A percentile compares a stretch with the other conserved stretches of the same genome.
Evolutionary conservation across 1,139 yeast species (phyloP).

Genomic region (Taphrina flavorubra): DNA sequence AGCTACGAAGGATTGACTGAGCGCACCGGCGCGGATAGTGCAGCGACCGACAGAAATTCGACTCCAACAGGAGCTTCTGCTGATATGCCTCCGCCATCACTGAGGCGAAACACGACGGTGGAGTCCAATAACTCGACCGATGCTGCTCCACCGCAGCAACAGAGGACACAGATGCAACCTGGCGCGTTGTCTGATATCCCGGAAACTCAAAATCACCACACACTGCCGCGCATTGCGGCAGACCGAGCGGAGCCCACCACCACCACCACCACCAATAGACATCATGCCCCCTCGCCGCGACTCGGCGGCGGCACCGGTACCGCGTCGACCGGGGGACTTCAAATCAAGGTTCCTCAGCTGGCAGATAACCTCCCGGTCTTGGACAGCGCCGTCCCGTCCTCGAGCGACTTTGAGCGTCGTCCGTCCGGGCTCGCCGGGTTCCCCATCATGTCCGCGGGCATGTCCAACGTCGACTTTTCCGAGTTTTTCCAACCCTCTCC

Average conservation of each 20-base stretch:
- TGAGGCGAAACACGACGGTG: not conserved
- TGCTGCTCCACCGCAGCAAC: not conserved
- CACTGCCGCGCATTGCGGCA: constrained; percentile 6
- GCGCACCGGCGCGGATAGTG: not conserved
- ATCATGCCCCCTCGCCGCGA: constrained; percentile 12
- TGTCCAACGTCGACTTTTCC: constrained; percentile 33
- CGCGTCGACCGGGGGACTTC: constrained; percentile 21
- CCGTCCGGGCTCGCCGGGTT: constrained; percentile 11
- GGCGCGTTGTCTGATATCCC: not conserved
- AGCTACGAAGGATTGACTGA: constrained; percentile 35
- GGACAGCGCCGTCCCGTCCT: constrained; percentile 19
- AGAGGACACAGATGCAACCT: constrained; percentile 8
- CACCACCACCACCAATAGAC: constrained; percentile 15
- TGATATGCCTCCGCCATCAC: constrained; percentile 13
- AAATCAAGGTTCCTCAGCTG: constrained; percentile 26
- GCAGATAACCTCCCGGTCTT: constrained; percentile 22
- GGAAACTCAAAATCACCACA: not conserved
- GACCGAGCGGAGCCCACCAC: constrained; percentile 15
- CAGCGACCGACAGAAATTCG: not conserved
- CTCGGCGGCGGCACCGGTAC: not conserved
- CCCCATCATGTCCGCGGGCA: constrained; percentile 17
- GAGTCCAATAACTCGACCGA: constrained; percentile 5
- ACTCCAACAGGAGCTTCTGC: constrained; percentile 3
- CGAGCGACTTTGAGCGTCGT: constrained; percentile 25
- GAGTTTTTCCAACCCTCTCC: constrained; percentile 36